Evolutionary conservation across 2,329 filamentous ascomycete species (phyloP), one percentile per base, ranked within the genome.

Genomic region (Zalaria sp.): DNA sequence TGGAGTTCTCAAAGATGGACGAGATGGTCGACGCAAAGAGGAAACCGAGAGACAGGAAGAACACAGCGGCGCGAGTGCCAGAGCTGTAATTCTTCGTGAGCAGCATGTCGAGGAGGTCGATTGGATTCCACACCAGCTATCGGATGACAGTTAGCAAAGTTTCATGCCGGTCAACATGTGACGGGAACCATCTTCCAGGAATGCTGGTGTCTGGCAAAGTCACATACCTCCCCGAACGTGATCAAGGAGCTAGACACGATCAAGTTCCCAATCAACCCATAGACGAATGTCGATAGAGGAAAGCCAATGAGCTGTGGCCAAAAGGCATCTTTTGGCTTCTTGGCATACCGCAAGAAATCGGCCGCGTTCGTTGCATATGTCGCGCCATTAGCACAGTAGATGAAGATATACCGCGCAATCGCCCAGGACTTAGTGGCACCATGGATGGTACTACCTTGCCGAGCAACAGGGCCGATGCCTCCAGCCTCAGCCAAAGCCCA

Each of bases 321-420:
- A 11, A 69, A 53, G 1, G 63, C 59, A 45, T 69, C 64, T 6
- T 57, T 60, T 1, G 62, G 60, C 35, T 57, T 59, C 0, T 41
- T 49, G 0, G 65, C 60, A 46, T 68, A 69, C 10, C 66, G 55
- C 44, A 66, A 64, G 36, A 67, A 61, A 48, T 68, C 64, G 0
- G 63, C 58, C 3, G 62, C 62, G 45, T 64, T 65, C 34, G 53
- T 59, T n/a, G 53, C 60, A 49, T 57, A 65, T 4, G 58, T 65
- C 5, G 57, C 56, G 29, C 39, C 35, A 43, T 57, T 57, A 31
- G 59, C 54, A 10, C 57, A 49, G 35, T 57, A 57, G 7, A 65
- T 50, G 26, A 60, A 52, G 39, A 66, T 46, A 51, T 63, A 63
- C 25, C 56, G 57, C 31, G 60, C 47, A 4, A 64, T 49, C 27